Conservation (phyloP, 495 filamentous ascomycete genomes). For the Hypoxylon fragiforme region DNA sequence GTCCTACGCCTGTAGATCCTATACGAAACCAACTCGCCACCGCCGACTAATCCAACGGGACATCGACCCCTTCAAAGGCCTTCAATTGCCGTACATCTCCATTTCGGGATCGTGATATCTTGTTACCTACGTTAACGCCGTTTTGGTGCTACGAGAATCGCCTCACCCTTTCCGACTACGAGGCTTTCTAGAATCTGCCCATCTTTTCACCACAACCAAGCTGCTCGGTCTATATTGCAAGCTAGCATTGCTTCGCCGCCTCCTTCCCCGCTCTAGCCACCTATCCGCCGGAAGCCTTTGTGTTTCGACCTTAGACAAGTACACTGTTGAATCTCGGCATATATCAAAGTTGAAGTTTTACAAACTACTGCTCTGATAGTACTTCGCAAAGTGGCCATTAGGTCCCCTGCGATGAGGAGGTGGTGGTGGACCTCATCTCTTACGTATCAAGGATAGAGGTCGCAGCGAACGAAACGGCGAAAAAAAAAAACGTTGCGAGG, state of each 20-base stretch:
- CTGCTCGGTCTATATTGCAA: slow-evolving; percentile 8
- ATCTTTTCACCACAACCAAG: slow-evolving; percentile 3
- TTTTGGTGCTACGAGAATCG: slow-evolving; percentile 21
- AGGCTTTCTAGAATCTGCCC: slow-evolving; percentile 1
- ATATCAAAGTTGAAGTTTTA: slow-evolving; percentile 8
- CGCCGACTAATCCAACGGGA: slow-evolving; percentile 16
- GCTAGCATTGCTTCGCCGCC: slow-evolving; percentile 9
- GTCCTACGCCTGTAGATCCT: slow-evolving; percentile 17
- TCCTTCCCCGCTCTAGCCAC: slow-evolving; percentile 7
- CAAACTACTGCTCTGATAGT: slow-evolving; percentile 22
- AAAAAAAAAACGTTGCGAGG: slow-evolving; percentile 15
- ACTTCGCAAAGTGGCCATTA: slow-evolving; percentile 39
- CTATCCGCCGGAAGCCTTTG: slow-evolving; percentile 31
- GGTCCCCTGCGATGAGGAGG: slow-evolving; percentile 50
- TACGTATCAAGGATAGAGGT: slow-evolving; percentile 35
- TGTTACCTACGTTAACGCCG: slow-evolving; percentile 14
- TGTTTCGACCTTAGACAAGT: slow-evolving; percentile 27
- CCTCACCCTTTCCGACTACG: slow-evolving; percentile 9
- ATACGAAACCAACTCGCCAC: slow-evolving; percentile 21
- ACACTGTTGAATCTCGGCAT: slow-evolving; percentile 9
- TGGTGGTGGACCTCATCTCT: slow-evolving; percentile 45
- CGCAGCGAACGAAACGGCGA: slow-evolving; percentile 17
- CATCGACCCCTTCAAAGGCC: slow-evolving; percentile 7
- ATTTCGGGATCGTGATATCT: slow-evolving; percentile 26
- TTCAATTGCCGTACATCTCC: slow-evolving; percentile 10